phyloP scores from a whole-genome alignment of 441 rosid species.

The Bocquillonia castaneifolia region DNA sequence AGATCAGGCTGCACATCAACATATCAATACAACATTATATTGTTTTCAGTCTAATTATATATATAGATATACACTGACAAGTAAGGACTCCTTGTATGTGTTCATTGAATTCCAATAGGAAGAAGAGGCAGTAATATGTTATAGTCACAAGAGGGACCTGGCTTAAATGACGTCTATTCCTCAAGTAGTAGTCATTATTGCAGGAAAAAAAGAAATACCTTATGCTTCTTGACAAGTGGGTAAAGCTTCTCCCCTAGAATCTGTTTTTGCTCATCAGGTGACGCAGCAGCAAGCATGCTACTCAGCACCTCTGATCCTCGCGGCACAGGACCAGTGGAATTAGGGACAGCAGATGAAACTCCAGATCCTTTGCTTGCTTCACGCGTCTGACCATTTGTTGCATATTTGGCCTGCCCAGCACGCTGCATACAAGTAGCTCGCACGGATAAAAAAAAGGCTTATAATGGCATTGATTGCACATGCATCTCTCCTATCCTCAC shows the following conservation, averaged over 20 bases:
- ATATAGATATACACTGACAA: not conserved
- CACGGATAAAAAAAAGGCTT: not conserved
- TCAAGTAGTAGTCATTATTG: too few relatives aligned
- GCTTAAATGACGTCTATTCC: too few relatives aligned
- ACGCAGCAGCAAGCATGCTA: constrained; percentile 54
- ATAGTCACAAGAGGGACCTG: not conserved
- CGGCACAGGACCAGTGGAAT: constrained; percentile 28
- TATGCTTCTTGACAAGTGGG: constrained; percentile 57
- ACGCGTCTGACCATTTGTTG: constrained; percentile 40
- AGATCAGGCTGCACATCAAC: constrained; percentile 42
- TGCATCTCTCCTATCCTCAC: not conserved
- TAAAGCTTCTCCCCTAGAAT: constrained; percentile 58
- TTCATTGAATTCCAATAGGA: not conserved
- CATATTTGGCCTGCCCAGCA: constrained; percentile 36
- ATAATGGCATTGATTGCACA: not conserved
- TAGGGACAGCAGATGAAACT: constrained; percentile 25
- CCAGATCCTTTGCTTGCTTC: constrained; percentile 20
- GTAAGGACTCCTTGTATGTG: not conserved
- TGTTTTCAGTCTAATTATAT: not conserved
- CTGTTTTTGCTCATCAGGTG: constrained; percentile 57
- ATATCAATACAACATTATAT: not conserved
- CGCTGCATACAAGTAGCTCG: constrained; percentile 27
- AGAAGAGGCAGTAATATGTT: not conserved
- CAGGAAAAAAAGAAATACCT: too few relatives aligned
- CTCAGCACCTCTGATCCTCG: constrained; percentile 47